Base-by-base conservation (phyloP, 352 stramenopile genomes). In the Globisporangium radiosum region DNA sequence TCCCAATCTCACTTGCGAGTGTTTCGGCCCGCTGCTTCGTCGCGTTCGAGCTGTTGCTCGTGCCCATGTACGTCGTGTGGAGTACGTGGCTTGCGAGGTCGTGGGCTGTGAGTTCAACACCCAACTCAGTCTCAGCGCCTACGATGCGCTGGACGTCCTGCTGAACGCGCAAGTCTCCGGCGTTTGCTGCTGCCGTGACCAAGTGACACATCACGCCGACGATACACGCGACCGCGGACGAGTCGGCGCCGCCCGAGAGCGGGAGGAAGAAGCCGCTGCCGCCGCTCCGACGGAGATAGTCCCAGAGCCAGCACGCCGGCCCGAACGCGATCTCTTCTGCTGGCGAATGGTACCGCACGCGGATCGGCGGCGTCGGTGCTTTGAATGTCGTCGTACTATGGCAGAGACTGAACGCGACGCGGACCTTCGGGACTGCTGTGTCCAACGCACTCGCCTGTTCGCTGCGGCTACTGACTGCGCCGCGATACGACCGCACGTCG, bases 41-140 rank as follows among this genome's bases (percentile, higher is more conserved):
- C 56, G 80, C 62, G 15, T 91, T 98, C 45, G 98, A 86, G 43
- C 90, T 98, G 72, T 99, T 98, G 49, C 91, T 87, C 17, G 96
- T 99, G 40, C 96, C 97, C 96, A 99, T 98, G 76, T 98, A 99
- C 0, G 90, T 95, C 39, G 97, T 99, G 72, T 99, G 96, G 15
- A 99, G 75, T 17, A 99, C 61, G 52, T 87, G 78, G 42, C 85
- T 91, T 7, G 93, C 95, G 40, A 99, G 75, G 61, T 98, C 91
- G 56, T 95, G 71, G 7, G 96, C 66, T 48, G 78, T 89, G 42
- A 89, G 60, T 11, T 78, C 66, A 48, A 71, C 56, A 62, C 94
- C 94, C n/a, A 53, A 44, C 59, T 82, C 45, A 1, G 67, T 76
- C 0, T 62, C 74, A 10, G 69, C 90, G 13, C 77, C 78, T 47